Percentiles rank a stretch among this genome's conserved stretches.
These are phyloP conservation scores for Chalciporus chontae DNA, from an alignment of 768 basidiomycete genomes.

Conservation along the genomic window DNA sequence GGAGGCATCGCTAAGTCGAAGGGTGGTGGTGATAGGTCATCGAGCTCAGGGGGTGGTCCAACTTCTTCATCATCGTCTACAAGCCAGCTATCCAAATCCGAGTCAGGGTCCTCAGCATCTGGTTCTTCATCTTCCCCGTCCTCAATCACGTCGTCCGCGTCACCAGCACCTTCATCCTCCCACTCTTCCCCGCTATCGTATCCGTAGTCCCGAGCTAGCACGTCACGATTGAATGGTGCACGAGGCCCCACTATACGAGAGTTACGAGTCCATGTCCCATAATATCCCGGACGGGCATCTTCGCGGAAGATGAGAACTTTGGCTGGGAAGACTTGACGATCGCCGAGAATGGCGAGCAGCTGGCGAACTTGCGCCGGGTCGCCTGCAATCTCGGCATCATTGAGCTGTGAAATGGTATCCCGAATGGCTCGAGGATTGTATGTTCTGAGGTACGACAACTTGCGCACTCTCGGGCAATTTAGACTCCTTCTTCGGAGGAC, in stretches of 20 bases:
- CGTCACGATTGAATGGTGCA: slow-evolving; percentile 77
- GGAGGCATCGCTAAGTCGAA: slow-evolving; percentile 34
- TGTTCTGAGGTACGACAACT: slow-evolving; percentile 25
- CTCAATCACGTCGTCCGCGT: slow-evolving; percentile 71
- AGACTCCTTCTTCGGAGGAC: slow-evolving; percentile 30
- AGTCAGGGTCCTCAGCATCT: slow-evolving; percentile 49
- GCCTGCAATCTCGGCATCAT: slow-evolving; percentile 74
- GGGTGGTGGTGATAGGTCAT: slow-evolving; percentile 33
- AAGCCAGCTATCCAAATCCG: slow-evolving; percentile 37
- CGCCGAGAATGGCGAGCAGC: slow-evolving; percentile 57
- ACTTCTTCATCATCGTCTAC: slow-evolving; percentile 75
- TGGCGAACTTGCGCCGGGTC: slow-evolving; percentile 66
- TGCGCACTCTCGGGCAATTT: slow-evolving; percentile 22
- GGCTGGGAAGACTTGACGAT: slow-evolving; percentile 61
- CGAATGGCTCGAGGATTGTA: slow-evolving; percentile 38
- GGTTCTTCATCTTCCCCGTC: slow-evolving; percentile 63
- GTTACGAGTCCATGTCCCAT: slow-evolving; percentile 88
- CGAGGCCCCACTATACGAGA: slow-evolving; percentile 80
- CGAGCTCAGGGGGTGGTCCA: slow-evolving; percentile 39
- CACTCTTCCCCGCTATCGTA: slow-evolving; percentile 97
- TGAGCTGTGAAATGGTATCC: slow-evolving; percentile 57
- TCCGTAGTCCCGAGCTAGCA: slow-evolving; percentile 76
- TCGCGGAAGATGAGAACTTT: slow-evolving; percentile 84
- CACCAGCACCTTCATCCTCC: slow-evolving; percentile 80
- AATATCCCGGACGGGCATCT: slow-evolving; percentile 88